Base-by-base conservation (phyloP, 1,139 yeast genomes). In the Geotrichum restrictum region DNA sequence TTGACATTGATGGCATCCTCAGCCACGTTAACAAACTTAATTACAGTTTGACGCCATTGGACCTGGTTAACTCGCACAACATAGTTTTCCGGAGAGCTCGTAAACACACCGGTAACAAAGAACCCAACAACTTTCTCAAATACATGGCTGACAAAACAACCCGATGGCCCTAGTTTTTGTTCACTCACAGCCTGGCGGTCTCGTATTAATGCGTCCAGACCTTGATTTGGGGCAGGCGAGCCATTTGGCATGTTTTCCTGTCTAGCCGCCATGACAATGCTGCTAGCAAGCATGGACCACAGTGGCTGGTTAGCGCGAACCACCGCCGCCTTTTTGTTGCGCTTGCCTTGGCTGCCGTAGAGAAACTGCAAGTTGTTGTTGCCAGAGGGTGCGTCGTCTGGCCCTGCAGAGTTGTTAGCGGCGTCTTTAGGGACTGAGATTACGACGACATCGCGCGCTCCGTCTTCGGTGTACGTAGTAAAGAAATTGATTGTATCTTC, bases 261-360 rank as follows among this genome's bases (percentile, higher is more conserved):
- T 1, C 69, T 56, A 6, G 72, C 70, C 1, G 72, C 70, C 40
- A 67, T 60, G 33, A 69, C 71, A 31, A 69, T 64, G 19, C 67
- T 61, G 33, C 66, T 64, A 1, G 72, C 72, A 37, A 69, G 56
- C n/a, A 65, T 61, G 2, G 72, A 62, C 72, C 72, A 69, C n/a
- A 69, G 51, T 1, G 71, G 70, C 52, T 69, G 72, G 45, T 62
- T 63, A 0, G 64, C 57, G 21, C 68, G 56, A 5, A 64, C 67
- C 2, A 60, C 46, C 22, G 45, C 18, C 21, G 51, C 3, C 38
- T 47, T 53, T 24, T 53, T 46, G 31, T 41, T 46, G 34, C 51
- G 42, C 47, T 45, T 47, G 37, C 45, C 43, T 11, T 31, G 31
- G 1, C 33, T 29, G 2, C 45, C 38, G n/a, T 29, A 46, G 13